These are phyloP conservation scores for Sporisorium exsertum DNA, from an alignment of 1,284 basidiomycete genomes.

Conservation along the genomic window DNA sequence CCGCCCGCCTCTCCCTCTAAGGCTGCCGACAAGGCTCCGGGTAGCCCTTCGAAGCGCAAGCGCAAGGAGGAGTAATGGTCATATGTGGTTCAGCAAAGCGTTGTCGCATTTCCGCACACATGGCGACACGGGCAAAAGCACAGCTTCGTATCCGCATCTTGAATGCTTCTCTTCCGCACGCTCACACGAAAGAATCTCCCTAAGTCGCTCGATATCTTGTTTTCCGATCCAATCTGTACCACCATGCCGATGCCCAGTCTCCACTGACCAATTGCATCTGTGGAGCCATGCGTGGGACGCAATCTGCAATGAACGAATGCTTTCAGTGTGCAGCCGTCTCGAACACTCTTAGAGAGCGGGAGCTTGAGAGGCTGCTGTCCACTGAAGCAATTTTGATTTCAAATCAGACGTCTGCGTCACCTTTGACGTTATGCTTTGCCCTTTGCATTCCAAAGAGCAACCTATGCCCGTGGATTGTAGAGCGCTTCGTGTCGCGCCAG, in stretches of 20 bases:
- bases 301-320: background rate
- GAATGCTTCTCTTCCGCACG: background rate
- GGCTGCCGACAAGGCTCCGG: conserved; percentile 1
- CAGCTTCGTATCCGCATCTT: background rate
- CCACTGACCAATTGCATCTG: background rate
- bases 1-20: conserved; percentile 4
- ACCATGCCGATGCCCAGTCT: too few relatives aligned
- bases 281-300: background rate
- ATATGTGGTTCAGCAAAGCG: background rate
- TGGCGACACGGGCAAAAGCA: conserved; percentile 9
- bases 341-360: background rate
- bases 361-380: conserved; percentile 4
- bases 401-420: conserved; percentile 17
- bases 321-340: background rate
- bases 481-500: conserved; percentile 4
- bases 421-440: background rate
- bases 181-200: background rate
- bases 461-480: background rate
- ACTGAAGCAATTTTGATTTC: conserved; percentile 29
- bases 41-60: conserved; percentile 30
- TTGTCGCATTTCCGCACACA: background rate
- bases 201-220: background rate
- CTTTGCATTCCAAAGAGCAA: background rate
- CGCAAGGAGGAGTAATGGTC: conserved; percentile 6
- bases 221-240: background rate